Evolutionary conservation across 2,329 filamentous ascomycete genomes (phyloP), one percentile per base, ranked within the genome.

Genomic region (Sporothrix variecibatus): DNA sequence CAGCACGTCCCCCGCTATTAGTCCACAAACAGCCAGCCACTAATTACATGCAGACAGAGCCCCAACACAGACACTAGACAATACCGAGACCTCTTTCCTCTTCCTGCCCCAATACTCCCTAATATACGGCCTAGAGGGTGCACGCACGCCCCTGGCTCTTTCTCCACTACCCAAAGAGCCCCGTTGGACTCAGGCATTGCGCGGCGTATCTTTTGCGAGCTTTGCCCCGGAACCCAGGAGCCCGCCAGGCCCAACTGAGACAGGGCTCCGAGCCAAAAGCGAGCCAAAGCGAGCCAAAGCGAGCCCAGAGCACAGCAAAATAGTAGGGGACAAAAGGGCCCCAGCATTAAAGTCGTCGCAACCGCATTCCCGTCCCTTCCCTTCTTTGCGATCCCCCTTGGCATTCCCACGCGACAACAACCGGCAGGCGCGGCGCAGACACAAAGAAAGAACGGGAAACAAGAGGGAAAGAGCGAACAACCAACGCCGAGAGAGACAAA

Each of bases 61-160:
- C 26, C 58, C 28, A 62, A 9, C 34, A 34, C 34, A 4, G 34
- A 34, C 53, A 58, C 53, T 9, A 58, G 53, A 64, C 60, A 40
- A 64, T 20, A 20, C 15, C 56, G 28, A 34, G 3, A 31, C 56
- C 56, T 20, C 56, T 12, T 34, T 5, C 34, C 34, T 38, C 9
- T 34, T 34, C 34, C 34, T 34, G 34, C 34, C 34, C 34, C 34
- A 34, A 34, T 34, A 34, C 34, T 34, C 34, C 34, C 43, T n/a
- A 53, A 43, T 15, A 15, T 43, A 49, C 15, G 64, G 26, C 40
- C 40, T 28, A 67, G 26, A 1, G 15, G 15, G 60, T 60, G 26
- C 60, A 40, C 31, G 53, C 51, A 68, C 64, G n/a, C 72, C 72
- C 64, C 72, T 73, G 38, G 62, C 72, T 40, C 72, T 51, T 73